A percentile compares a stretch with the other conserved stretches of the same genome.
phyloP scores from a whole-genome alignment of 768 basidiomycete species.

The Mycena kentingensis region DNA sequence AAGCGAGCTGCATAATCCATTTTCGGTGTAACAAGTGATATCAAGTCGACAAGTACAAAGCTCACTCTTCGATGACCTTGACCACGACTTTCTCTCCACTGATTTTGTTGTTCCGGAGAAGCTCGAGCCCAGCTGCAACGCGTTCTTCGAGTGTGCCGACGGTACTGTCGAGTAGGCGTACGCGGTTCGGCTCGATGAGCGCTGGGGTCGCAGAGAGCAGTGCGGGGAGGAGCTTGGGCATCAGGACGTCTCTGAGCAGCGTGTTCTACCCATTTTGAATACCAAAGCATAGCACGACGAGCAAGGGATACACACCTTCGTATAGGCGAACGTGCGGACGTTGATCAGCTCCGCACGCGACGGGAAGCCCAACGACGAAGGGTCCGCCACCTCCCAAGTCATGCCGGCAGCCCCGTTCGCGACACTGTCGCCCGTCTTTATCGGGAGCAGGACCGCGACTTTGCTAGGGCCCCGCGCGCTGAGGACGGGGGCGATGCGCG shows the following conservation, averaged over 20 bases:
- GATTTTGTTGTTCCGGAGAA: constrained; percentile 47
- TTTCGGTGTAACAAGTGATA: too few relatives aligned
- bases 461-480: constrained; percentile 48
- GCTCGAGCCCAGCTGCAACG: constrained; percentile 39
- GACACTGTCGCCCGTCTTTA: constrained; percentile 39
- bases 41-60: too few relatives aligned
- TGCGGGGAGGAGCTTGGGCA: constrained; percentile 47
- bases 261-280: constrained; percentile 16
- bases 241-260: constrained; percentile 41
- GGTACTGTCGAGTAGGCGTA: constrained; percentile 42
- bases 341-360: constrained; percentile 37
- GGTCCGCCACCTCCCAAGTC: constrained; percentile 37
- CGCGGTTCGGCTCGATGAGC: constrained; percentile 41
- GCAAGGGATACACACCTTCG: constrained; percentile 34
- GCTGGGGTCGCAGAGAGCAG: constrained; percentile 40
- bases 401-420: constrained; percentile 33
- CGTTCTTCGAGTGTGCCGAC: constrained; percentile 43
- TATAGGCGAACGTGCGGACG: constrained; percentile 45
- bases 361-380: constrained; percentile 39
- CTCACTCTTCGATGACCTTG: too few relatives aligned
- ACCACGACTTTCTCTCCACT: constrained; percentile 54
- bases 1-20: too few relatives aligned
- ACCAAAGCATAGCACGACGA: background rate
- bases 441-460: too few relatives aligned
- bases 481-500: constrained; percentile 38